Conservation (phyloP, 73 alveolate species). For the Paramecium octaurelia region DNA sequence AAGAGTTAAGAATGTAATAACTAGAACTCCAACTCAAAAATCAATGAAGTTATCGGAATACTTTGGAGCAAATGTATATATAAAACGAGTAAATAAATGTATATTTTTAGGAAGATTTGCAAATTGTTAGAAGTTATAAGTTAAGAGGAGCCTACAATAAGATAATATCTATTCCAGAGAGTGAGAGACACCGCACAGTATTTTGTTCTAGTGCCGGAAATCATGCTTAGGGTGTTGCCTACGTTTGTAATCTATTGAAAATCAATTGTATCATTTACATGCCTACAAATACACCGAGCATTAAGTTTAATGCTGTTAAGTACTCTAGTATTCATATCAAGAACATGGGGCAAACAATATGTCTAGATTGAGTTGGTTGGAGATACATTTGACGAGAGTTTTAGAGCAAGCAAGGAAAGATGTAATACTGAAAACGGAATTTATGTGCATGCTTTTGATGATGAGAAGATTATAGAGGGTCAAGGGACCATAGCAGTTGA, state of each 20-base stretch:
- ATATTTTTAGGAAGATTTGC: conserved; percentile 39
- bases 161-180: conserved; percentile 3
- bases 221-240: conserved; percentile 78
- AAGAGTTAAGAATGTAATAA: not conserved
- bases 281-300: conserved; percentile 70
- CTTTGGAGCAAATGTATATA: conserved; percentile 44
- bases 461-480: conserved; percentile 68
- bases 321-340: not conserved
- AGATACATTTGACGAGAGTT: conserved; percentile 67
- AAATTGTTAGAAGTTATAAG: conserved; percentile 52
- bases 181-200: conserved; percentile 58
- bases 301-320: conserved; percentile 56
- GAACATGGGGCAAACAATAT: conserved; percentile 63
- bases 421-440: conserved; percentile 56
- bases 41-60: conserved; percentile 18
- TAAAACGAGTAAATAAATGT: conserved; percentile 9
- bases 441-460: conserved; percentile 70
- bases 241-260: conserved; percentile 41
- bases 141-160: conserved; percentile 56
- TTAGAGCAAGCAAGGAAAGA: conserved; percentile 54
- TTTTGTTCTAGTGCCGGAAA: conserved; percentile 72
- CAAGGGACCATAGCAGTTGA: conserved; percentile 72
- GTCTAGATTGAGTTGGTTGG: conserved; percentile 61
- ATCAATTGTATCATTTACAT: conserved; percentile 57
- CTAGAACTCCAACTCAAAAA: conserved; percentile 38